Evolutionary conservation across 306 rosid genomes (phyloP), one percentile per base, ranked within the genome.

Genomic region (Trichosanthes cucumerina): DNA sequence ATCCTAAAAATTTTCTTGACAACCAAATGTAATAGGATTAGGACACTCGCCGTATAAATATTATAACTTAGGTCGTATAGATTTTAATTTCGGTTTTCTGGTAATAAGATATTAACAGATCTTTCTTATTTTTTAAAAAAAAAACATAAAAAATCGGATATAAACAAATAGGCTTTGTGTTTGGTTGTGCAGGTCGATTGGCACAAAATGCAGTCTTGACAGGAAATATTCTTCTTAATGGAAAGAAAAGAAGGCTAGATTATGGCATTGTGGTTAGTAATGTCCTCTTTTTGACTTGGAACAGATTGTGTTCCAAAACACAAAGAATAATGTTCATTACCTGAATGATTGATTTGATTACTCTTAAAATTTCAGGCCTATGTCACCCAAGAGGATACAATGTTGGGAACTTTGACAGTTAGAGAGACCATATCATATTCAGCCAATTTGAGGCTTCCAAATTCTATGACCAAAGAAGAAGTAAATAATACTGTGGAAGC

Each of bases 301-400:
- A 70, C 76, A n/a, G n/a, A n/a, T n/a, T n/a, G n/a, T n/a, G n/a
- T n/a, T n/a, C n/a, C n/a, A n/a, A n/a, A n/a, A n/a, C n/a, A n/a
- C n/a, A n/a, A n/a, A n/a, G n/a, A n/a, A n/a, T n/a, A n/a, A n/a
- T n/a, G n/a, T n/a, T n/a, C n/a, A n/a, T n/a, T 65, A n/a, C 7
- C 72, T 36, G 26, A 58, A 24, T 24, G 7, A 58, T n/a, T n/a
- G n/a, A n/a, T n/a, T n/a, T n/a, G n/a, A n/a, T 58, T 58, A 2
- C 21, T 18, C 56, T 28, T 79, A 16, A 72, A 80, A 38, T 57
- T 34, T 16, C 71, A 95, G 98, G 97, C 97, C 23, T 95, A 92
- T 78, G 97, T 95, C 86, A 92, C 97, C 43, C 97, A 95, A 86
- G 97, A 91, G 81, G 94, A 95, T 83, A 81, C 74, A 82, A 64